Percentiles rank a stretch among this genome's conserved stretches.
Conservation (phyloP, 2,329 filamentous ascomycete genomes). For the Ophiostoma piceae region DNA sequence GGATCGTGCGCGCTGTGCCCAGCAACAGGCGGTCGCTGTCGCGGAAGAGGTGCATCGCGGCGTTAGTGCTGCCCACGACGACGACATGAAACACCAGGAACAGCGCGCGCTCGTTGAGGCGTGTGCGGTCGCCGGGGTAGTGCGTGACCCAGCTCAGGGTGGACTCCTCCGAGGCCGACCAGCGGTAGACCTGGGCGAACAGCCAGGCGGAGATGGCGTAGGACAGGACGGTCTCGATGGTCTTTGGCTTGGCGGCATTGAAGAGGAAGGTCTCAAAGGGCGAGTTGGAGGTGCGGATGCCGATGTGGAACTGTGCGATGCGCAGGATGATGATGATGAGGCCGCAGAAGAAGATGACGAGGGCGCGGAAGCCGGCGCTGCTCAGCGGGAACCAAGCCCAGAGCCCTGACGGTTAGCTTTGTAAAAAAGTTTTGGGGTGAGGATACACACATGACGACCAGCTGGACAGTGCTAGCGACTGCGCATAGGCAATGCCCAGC, state of each 20-base stretch:
- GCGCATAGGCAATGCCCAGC: conserved; percentile 64
- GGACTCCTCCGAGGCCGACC: conserved; percentile 55
- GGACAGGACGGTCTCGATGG: conserved; percentile 65
- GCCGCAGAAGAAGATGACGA: conserved; percentile 69
- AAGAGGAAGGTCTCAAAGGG: conserved; percentile 59
- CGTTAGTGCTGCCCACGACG: conserved; percentile 64
- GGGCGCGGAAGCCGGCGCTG: conserved; percentile 64
- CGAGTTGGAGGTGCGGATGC: conserved; percentile 64
- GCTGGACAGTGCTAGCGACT: conserved; percentile 64
- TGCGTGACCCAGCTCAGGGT: conserved; percentile 70
- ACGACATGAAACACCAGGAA: conserved; percentile 69
- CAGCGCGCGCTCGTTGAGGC: conserved; percentile 80
- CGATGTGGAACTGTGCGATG: conserved; percentile 75
- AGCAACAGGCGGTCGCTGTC: conserved; percentile 67
- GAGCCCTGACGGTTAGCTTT: conserved; percentile 50
- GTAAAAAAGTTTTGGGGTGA: not conserved
- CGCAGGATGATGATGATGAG: conserved; percentile 78
- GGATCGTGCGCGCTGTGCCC: conserved; percentile 33
- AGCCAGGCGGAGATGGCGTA: conserved; percentile 73
- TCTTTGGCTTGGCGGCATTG: conserved; percentile 53
- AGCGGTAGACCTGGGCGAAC: conserved; percentile 77
- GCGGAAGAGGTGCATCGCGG: conserved; percentile 60
- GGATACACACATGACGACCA: conserved; percentile 62
- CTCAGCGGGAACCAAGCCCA: conserved; percentile 87
- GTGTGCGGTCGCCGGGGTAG: conserved; percentile 64